Percentiles rank a stretch among this genome's conserved stretches.
phyloP scores from a whole-genome alignment of 2,329 filamentous ascomycete species.

The Westerdykella aurantiaca region DNA sequence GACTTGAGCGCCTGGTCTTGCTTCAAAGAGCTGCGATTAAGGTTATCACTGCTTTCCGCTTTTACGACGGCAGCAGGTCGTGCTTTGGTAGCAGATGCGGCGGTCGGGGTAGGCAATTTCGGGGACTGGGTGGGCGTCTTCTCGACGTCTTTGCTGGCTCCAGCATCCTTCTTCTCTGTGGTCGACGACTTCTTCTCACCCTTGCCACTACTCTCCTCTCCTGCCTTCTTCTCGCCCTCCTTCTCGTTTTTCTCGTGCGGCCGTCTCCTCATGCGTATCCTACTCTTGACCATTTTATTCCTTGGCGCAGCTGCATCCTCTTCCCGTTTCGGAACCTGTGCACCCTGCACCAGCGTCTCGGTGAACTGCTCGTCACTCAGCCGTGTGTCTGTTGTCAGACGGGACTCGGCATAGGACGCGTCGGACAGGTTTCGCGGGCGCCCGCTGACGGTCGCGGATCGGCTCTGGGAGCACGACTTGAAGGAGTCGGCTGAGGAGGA shows the following conservation, averaged over 20 bases:
- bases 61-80: constrained; percentile 15
- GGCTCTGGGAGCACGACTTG: neutral
- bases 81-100: constrained; percentile 2
- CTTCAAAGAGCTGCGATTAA: constrained; percentile 18
- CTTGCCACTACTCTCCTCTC: neutral
- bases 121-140: constrained; percentile 5
- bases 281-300: constrained; percentile 29
- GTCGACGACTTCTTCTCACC: no score
- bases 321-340: constrained; percentile 11
- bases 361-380: constrained; percentile 28
- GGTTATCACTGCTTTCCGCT: constrained; percentile 24
- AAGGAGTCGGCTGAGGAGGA: neutral
- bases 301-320: constrained; percentile 5
- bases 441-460: constrained; percentile 16
- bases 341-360: constrained; percentile 21
- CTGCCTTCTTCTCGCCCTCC: constrained; percentile 12
- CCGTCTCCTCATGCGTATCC: constrained; percentile 33
- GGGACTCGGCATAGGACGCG: constrained; percentile 17
- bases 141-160: constrained; percentile 3
- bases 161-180: constrained; percentile 2
- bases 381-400: constrained; percentile 14
- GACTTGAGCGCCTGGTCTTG: constrained; percentile 23
- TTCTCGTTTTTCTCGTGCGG: constrained; percentile 13
- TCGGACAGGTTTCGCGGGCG: constrained; percentile 19
- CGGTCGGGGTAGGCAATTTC: constrained; percentile 2